These are phyloP conservation scores for Decorospora gaudefroyi DNA, from an alignment of 2,329 filamentous ascomycete genomes.

Conservation along the genomic window DNA sequence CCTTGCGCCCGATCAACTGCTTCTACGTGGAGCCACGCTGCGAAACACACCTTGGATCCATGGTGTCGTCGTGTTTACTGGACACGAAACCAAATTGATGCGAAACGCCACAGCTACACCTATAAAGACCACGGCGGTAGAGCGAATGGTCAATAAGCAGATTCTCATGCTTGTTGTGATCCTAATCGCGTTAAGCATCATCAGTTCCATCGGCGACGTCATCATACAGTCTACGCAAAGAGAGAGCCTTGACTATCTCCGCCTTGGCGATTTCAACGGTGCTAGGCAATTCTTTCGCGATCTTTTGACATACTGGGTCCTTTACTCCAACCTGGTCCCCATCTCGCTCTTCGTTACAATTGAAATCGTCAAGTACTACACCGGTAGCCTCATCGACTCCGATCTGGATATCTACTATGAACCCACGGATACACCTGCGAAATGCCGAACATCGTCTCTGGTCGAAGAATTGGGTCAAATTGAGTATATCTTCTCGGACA, in stretches of 20 bases:
- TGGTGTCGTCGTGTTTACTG: slow-evolving; percentile 93
- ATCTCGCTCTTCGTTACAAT: slow-evolving; percentile 98
- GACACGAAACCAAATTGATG: slow-evolving; percentile 99
- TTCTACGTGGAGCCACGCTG: slow-evolving; percentile 89
- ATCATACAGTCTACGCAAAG: slow-evolving; percentile 69
- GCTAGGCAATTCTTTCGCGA: slow-evolving; percentile 86
- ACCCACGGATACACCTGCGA: slow-evolving; percentile 90
- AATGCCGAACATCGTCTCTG: slow-evolving; percentile 92
- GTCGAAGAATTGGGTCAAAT: slow-evolving; percentile 98
- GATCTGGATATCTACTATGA: slow-evolving; percentile 98
- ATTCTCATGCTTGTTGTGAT: slow-evolving; percentile 89
- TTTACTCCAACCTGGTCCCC: slow-evolving; percentile 94
- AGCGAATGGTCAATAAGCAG: slow-evolving; percentile 89
- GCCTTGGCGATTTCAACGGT: slow-evolving; percentile 64
- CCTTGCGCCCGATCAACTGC: slow-evolving; percentile 86
- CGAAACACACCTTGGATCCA: slow-evolving; percentile 98
- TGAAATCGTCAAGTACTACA: slow-evolving; percentile 97
- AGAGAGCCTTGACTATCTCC: slow-evolving; percentile 72
- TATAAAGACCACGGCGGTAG: slow-evolving; percentile 96
- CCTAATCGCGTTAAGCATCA: slow-evolving; percentile 79
- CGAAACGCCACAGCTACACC: slow-evolving; percentile 95
- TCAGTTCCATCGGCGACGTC: slow-evolving; percentile 90
- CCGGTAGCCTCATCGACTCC: slow-evolving; percentile 95
- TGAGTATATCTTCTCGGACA: slow-evolving; percentile 98
- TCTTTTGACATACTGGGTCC: slow-evolving; percentile 96